Conservation (phyloP, 495 filamentous ascomycete species). For the Daldinia bambusicola region DNA sequence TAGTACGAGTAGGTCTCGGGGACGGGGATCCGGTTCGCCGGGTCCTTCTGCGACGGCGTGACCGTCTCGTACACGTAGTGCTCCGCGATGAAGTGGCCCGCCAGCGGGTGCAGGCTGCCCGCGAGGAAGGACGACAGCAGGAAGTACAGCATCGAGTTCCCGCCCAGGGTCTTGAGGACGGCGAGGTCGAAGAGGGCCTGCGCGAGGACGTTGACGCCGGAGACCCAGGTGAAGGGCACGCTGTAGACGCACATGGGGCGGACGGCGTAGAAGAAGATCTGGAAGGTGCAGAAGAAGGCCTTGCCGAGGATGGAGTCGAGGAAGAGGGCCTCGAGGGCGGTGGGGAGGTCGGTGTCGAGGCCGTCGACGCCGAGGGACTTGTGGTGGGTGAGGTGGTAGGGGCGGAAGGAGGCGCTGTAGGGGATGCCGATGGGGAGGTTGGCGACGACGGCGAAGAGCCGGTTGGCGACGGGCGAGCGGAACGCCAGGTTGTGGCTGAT, state of each 20-base stretch:
- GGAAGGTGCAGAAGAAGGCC: constrained; percentile 99
- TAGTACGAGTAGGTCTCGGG: constrained; percentile 99
- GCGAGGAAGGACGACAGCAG: constrained; percentile 90
- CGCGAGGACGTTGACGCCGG: constrained; percentile 78
- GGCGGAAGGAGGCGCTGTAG: constrained; percentile 96
- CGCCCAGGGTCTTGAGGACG: constrained; percentile 65
- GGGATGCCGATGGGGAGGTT: constrained; percentile 96
- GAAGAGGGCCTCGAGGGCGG: constrained; percentile 88
- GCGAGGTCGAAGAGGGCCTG: constrained; percentile 83
- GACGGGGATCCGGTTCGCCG: constrained; percentile 67
- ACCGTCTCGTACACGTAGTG: constrained; percentile 95
- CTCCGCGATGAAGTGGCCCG: constrained; percentile 98
- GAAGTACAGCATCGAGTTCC: constrained; percentile 77
- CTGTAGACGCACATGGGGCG: constrained; percentile 95
- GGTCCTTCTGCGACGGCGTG: constrained; percentile 66
- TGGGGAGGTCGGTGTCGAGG: constrained; percentile 95
- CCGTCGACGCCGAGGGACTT: constrained; percentile 98
- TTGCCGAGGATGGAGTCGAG: constrained; percentile 97
- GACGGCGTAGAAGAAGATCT: constrained; percentile 99
- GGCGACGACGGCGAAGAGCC: constrained; percentile 88
- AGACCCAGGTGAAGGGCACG: constrained; percentile 86
- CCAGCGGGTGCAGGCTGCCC: constrained; percentile 91
- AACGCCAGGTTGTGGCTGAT: constrained; percentile 99
- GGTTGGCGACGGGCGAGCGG: constrained; percentile 81
- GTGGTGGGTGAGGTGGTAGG: constrained; percentile 99